These are phyloP conservation scores for Talaromyces pinophilus DNA, from an alignment of 2,329 filamentous ascomycete species.

Conservation along the genomic window DNA sequence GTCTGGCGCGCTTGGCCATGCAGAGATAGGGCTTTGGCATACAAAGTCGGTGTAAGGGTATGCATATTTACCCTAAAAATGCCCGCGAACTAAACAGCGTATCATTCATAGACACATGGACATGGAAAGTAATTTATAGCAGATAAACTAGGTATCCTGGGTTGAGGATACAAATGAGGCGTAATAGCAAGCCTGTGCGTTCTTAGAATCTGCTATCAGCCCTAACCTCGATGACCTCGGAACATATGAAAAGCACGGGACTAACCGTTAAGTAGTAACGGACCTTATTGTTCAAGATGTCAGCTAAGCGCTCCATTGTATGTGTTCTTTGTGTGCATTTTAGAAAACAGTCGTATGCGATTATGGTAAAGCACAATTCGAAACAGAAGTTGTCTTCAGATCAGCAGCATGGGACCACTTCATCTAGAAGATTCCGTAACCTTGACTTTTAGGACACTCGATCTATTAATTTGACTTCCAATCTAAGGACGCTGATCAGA, in stretches of 20 bases:
- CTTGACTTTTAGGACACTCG: neutral
- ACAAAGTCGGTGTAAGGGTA: slow-evolving; percentile 17
- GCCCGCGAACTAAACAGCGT: neutral
- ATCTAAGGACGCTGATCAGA: neutral
- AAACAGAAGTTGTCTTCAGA: neutral
- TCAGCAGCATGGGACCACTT: neutral
- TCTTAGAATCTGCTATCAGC: neutral
- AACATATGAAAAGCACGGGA: neutral
- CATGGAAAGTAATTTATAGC: neutral
- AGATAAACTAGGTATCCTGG: neutral
- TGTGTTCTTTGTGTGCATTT: neutral
- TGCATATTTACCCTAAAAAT: neutral
- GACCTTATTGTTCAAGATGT: neutral
- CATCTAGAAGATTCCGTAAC: neutral
- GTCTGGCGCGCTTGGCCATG: slow-evolving; percentile 5
- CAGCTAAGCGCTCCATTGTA: neutral
- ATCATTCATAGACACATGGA: slow-evolving; percentile 4
- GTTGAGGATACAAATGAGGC: neutral
- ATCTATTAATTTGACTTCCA: neutral
- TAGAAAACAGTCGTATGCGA: neutral
- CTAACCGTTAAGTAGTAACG: neutral
- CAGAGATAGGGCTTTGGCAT: neutral
- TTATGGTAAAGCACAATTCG: neutral
- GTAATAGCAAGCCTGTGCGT: neutral
- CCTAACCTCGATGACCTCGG: neutral